phyloP scores from a whole-genome alignment of 1,139 yeast genomes.

The Candida pseudoviswanathii region DNA sequence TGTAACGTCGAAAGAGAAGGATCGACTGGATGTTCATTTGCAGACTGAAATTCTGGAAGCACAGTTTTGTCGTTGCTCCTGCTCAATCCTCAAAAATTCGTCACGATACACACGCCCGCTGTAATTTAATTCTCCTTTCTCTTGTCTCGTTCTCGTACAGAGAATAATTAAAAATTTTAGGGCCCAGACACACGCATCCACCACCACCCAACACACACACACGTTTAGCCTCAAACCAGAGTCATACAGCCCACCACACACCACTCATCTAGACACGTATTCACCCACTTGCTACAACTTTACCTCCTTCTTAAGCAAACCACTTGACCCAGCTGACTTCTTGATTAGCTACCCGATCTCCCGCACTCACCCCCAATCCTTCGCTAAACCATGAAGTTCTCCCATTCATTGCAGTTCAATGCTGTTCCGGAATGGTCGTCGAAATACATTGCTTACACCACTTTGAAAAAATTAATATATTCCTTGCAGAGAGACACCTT shows the following conservation, averaged over 20 bases:
- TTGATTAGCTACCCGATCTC: background rate
- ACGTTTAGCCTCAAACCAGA: background rate
- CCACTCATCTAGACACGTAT: no score
- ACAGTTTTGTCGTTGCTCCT: background rate
- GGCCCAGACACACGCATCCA: background rate
- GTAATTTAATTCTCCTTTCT: background rate
- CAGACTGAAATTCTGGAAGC: background rate
- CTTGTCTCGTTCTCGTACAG: background rate
- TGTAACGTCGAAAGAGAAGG: no score
- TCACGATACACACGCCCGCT: background rate
- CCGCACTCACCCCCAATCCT: background rate
- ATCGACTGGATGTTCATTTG: no score
- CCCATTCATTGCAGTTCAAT: constrained; percentile 70
- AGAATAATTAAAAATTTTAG: background rate
- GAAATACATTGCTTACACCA: constrained; percentile 65
- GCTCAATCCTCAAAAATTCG: background rate
- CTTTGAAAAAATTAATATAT: constrained; percentile 63
- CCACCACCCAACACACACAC: background rate
- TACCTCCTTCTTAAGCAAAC: background rate
- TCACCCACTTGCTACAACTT: background rate
- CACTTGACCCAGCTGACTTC: background rate
- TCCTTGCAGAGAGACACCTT: constrained; percentile 62
- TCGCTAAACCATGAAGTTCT: constrained; percentile 56
- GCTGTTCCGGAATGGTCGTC: constrained; percentile 82
- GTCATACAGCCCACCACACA: background rate